Evolutionary conservation across 2,329 filamentous ascomycete species (phyloP), one percentile per base, ranked within the genome.

Genomic region (Claviceps lovelessii): DNA sequence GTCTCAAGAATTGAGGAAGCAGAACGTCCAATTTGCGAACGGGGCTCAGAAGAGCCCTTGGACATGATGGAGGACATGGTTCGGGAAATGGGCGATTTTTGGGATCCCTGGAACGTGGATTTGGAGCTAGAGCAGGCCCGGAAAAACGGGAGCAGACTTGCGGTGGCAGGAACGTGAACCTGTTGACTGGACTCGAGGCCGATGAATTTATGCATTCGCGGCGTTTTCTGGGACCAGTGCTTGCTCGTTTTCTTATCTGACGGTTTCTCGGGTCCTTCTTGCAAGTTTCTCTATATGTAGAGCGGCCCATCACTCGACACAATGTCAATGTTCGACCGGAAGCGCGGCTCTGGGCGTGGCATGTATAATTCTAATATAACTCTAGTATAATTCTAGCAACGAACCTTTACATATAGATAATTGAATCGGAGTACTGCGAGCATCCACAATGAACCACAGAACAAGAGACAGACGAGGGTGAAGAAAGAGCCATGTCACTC

Each of bases 41-140:
- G 48, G 45, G 60, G 63, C 17, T 61, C 58, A 19, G 63, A 66
- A 50, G 67, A 71, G 49, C 65, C 67, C 11, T 56, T 66, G 47
- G 67, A 70, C 51, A 62, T 70, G 59, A 64, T 69, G 3, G 67
- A 70, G 37, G 68, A 71, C 41, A 61, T 71, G 48, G 65, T 71
- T 54, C 61, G 63, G 11, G 68, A 70, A 52, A 68, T 71, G 62
- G 63, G 63, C 35, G 68, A 68, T 49, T 63, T 69, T 50, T 59
- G 69, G 46, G 61, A 68, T 52, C 58, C 62, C 15, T 71, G 64
- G 65, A 61, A 70, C 50, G 61, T 70, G 45, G 68, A 70, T 42
- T 60, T 58, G 1, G 70, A 74, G 54, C 61, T 74, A 9, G 64
- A 65, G 0, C 56, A 65, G 54, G 64, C 62, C 9, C 62, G 64